Evolutionary conservation across 129 eudicot genomes (phyloP).

Genomic region (Saussurea involucrata): DNA sequence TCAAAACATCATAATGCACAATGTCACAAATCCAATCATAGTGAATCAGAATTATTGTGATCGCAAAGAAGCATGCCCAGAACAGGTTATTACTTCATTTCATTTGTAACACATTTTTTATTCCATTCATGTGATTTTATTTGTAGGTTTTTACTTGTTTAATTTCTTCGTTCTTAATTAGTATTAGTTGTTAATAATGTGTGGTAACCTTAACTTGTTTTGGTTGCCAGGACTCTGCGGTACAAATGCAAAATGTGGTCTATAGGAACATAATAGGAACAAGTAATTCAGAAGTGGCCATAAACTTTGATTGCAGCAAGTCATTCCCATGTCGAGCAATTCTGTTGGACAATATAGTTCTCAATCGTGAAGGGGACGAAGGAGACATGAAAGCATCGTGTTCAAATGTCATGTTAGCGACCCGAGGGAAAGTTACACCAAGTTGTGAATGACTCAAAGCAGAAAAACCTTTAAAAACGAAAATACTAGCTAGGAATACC

Average conservation of each 20-base stretch:
- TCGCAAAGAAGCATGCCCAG: constrained; percentile 38
- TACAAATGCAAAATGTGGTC: constrained; percentile 54
- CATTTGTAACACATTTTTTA: background rate
- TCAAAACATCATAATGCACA: constrained; percentile 61
- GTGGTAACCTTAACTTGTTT: background rate
- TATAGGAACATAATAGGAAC: constrained; percentile 70
- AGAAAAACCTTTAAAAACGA: background rate
- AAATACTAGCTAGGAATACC: background rate
- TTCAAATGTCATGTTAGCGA: constrained; percentile 24
- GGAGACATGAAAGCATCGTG: constrained; percentile 40
- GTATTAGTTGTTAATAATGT: background rate
- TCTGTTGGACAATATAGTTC: constrained; percentile 42
- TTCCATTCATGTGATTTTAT: background rate
- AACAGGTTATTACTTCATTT: constrained; percentile 45
- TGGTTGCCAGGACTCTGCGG: constrained; percentile 53
- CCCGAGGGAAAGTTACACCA: constrained; percentile 39
- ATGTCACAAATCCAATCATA: constrained; percentile 75
- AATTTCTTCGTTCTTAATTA: background rate
- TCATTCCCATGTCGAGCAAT: constrained; percentile 58
- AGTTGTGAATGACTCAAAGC: constrained; percentile 25
- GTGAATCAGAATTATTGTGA: constrained; percentile 87
- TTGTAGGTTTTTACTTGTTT: background rate
- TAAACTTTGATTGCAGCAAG: constrained; percentile 69
- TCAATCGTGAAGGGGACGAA: constrained; percentile 29
- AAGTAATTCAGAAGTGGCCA: constrained; percentile 60